Evolutionary conservation across 176 grass and related monocot species (phyloP).

Genomic region (Eleusine coracana): DNA sequence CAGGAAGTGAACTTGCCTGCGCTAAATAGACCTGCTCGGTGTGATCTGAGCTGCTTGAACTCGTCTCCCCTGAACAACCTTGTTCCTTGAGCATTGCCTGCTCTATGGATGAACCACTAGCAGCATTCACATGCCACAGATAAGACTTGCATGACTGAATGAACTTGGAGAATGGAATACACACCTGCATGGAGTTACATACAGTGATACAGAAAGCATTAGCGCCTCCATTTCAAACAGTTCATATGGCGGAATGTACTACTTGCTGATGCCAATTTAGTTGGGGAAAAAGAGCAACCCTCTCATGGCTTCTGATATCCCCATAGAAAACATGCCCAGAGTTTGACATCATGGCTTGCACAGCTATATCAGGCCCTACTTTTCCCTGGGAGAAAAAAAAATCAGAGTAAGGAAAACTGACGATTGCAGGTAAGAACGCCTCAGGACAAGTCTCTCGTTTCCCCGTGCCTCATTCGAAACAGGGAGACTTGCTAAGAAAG

Average conservation of each 20-base stretch:
- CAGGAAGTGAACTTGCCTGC: constrained; percentile 57
- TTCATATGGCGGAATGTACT: neutral
- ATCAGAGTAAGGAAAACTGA: constrained; percentile 5
- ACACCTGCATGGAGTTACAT: constrained; percentile 53
- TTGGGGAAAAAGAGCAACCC: constrained; percentile 28
- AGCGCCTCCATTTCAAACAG: neutral
- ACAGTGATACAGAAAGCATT: neutral
- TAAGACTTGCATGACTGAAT: constrained; percentile 71
- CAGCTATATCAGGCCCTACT: constrained; percentile 58
- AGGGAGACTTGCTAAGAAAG: neutral
- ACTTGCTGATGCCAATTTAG: neutral
- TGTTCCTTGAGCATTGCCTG: constrained; percentile 23
- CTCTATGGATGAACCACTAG: constrained; percentile 37
- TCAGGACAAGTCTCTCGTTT: neutral
- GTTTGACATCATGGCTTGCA: constrained; percentile 88
- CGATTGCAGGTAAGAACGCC: neutral
- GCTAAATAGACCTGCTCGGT: constrained; percentile 74
- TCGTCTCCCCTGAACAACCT: constrained; percentile 41
- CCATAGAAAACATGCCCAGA: constrained; percentile 73
- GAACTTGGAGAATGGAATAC: constrained; percentile 75
- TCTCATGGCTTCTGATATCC: constrained; percentile 94
- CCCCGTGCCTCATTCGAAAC: neutral
- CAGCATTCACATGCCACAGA: constrained; percentile 33
- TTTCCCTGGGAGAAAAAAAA: constrained; percentile 59
- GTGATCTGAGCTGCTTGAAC: constrained; percentile 44